Percentiles rank a stretch among this genome's conserved stretches.
Conservation (phyloP, 2,329 filamentous ascomycete species). For the Alternaria arborescens region DNA sequence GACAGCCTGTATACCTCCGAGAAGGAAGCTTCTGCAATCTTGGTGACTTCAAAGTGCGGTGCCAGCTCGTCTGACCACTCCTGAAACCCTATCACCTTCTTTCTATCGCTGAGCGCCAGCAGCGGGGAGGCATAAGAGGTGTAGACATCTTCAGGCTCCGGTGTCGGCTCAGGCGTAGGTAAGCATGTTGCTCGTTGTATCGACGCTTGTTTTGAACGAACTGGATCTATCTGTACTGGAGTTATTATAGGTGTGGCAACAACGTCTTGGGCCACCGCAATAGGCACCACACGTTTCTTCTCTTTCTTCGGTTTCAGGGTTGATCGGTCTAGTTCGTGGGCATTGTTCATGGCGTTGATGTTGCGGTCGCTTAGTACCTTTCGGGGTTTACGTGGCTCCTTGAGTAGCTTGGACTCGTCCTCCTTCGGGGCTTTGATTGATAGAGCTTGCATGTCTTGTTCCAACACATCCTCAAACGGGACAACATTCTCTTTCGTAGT, state of each 20-base stretch:
- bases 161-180: constrained; percentile 32
- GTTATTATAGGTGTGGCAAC: constrained; percentile 13
- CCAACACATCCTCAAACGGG: constrained; percentile 11
- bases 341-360: constrained; percentile 18
- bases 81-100: constrained; percentile 45
- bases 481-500: constrained; percentile 14
- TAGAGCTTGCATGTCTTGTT: constrained; percentile 12
- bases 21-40: constrained; percentile 72
- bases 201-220: constrained; percentile 18
- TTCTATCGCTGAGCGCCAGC: constrained; percentile 41
- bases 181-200: constrained; percentile 18
- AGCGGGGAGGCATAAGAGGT: constrained; percentile 37
- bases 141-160: constrained; percentile 38
- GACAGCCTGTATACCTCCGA: constrained; percentile 70
- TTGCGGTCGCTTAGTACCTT: constrained; percentile 21
- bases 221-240: constrained; percentile 21
- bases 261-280: background rate
- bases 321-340: background rate
- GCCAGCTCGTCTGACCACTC: constrained; percentile 55
- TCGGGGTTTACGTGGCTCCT: constrained; percentile 16
- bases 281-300: constrained; percentile 10
- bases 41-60: constrained; percentile 60
- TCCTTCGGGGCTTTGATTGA: constrained; percentile 5
- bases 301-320: constrained; percentile 9
- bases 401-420: background rate